phyloP scores from a whole-genome alignment of 768 basidiomycete species.

The Leucocoprinus leucothites region DNA sequence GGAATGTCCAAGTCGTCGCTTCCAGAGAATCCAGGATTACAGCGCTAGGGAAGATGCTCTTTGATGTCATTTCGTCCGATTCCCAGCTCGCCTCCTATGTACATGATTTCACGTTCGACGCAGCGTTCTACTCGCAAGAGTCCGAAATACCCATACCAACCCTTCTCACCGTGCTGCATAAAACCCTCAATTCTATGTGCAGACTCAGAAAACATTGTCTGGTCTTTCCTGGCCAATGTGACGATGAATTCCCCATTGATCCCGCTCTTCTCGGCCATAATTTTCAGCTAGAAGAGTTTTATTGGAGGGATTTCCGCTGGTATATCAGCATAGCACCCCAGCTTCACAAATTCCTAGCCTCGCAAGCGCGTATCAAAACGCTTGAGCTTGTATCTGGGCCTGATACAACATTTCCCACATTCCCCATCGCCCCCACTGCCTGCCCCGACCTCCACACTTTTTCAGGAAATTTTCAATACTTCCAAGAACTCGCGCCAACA shows the following conservation, averaged over 20 bases:
- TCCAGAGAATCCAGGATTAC: neutral
- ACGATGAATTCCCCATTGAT: slow-evolving; percentile 1
- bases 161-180: neutral
- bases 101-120: neutral
- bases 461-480: slow-evolving; percentile 1
- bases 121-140: neutral
- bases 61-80: neutral
- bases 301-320: slow-evolving; percentile 10
- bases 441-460: slow-evolving; percentile 4
- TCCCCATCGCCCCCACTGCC: neutral
- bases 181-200: neutral
- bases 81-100: slow-evolving; percentile 3
- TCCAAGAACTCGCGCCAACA: neutral
- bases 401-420: neutral
- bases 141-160: neutral
- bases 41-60: neutral
- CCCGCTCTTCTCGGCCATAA: neutral
- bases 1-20: neutral
- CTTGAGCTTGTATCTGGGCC: neutral
- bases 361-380: neutral
- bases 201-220: neutral
- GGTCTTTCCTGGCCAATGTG: neutral
- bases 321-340: neutral
- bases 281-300: slow-evolving; percentile 2
- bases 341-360: neutral